phyloP scores from a whole-genome alignment of 768 basidiomycete genomes.

The Dioszegia aurantiaca region DNA sequence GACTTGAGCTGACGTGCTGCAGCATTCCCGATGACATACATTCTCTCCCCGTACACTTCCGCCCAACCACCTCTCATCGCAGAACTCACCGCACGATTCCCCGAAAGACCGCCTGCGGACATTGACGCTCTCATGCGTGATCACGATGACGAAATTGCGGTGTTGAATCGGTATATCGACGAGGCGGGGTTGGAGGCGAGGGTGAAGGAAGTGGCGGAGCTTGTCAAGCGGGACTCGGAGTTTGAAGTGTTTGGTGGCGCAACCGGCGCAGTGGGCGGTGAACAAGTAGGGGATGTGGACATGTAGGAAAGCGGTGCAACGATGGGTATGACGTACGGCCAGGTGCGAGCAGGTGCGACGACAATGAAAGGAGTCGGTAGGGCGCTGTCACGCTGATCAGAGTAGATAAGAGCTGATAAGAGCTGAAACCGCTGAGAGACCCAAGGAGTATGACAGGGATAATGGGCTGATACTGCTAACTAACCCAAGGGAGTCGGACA shows the following conservation, averaged over 20 bases:
- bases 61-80: conserved; percentile 32
- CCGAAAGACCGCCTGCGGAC: conserved; percentile 28
- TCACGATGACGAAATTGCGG: conserved; percentile 45
- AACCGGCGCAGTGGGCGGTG: background rate
- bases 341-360: too few relatives aligned
- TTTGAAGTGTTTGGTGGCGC: background rate
- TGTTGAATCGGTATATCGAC: conserved; percentile 36
- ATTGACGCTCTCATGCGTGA: conserved; percentile 45
- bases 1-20: background rate
- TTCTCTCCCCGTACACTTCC: conserved; percentile 37
- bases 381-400: too few relatives aligned
- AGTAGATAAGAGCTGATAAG: too few relatives aligned
- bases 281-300: conserved; percentile 21
- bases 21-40: conserved; percentile 34
- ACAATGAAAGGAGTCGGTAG: too few relatives aligned
- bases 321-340: too few relatives aligned
- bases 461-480: too few relatives aligned
- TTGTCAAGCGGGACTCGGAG: conserved; percentile 27
- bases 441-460: too few relatives aligned
- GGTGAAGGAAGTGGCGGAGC: conserved; percentile 45
- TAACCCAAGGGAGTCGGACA: too few relatives aligned
- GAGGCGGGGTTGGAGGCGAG: conserved; percentile 42
- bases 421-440: too few relatives aligned
- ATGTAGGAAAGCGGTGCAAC: conserved; percentile 11
- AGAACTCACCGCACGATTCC: conserved; percentile 48